These are phyloP conservation scores for Acacia concinna DNA, from an alignment of 331 rosid species.

Conservation along the genomic window DNA sequence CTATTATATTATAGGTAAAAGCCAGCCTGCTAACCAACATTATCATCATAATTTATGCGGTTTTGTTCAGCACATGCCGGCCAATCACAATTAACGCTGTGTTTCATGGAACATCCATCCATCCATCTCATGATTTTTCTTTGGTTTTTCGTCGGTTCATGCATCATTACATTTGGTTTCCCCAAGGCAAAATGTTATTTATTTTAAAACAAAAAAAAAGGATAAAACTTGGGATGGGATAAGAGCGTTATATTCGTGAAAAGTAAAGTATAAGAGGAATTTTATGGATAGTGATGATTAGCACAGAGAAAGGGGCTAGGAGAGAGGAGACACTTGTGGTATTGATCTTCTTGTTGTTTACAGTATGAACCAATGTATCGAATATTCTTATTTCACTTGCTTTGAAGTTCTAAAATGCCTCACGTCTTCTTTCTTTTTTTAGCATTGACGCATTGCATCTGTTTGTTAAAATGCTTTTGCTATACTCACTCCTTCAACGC, in stretches of 20 bases:
- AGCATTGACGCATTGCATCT: slow-evolving; percentile 23
- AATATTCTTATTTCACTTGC: slow-evolving; percentile 37
- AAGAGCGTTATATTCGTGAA: background rate
- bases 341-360: background rate
- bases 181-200: background rate
- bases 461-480: background rate
- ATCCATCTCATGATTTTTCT: background rate
- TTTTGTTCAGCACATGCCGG: slow-evolving; percentile 20
- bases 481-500: background rate
- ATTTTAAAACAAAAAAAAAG: too few relatives aligned
- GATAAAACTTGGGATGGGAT: background rate
- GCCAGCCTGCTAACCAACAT: background rate
- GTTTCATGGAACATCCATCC: background rate
- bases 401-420: slow-evolving; percentile 23
- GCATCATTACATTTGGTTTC: background rate
- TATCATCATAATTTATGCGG: background rate
- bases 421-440: background rate
- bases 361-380: slow-evolving; percentile 24
- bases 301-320: background rate
- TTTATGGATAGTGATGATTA: background rate
- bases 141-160: background rate
- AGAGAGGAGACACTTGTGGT: slow-evolving; percentile 4
- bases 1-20: background rate
- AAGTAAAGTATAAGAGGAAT: slow-evolving; percentile 19
- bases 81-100: background rate